Evolutionary conservation across 1,139 yeast species (phyloP).

Genomic region (Arxiozyma heterogenica): DNA sequence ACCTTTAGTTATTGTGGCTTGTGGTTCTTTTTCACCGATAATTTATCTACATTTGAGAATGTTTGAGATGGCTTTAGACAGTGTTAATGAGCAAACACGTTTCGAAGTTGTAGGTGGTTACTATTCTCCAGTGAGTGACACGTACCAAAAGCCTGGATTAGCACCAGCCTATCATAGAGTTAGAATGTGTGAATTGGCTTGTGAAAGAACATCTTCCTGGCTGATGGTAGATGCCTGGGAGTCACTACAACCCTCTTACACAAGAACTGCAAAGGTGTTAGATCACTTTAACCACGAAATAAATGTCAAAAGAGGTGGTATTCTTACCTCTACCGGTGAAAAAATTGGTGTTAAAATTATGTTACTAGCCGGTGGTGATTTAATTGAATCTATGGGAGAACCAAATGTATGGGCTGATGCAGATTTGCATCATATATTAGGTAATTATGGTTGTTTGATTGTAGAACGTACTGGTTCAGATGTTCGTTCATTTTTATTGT

Average conservation of each 20-base stretch:
- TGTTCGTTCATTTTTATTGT: conserved; percentile 79
- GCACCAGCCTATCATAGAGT: conserved; percentile 87
- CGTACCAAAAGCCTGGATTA: conserved; percentile 85
- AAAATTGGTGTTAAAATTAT: conserved; percentile 84
- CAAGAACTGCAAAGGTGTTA: conserved; percentile 88
- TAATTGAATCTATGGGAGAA: conserved; percentile 98
- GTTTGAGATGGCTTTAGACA: conserved; percentile 98
- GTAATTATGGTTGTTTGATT: conserved; percentile 89
- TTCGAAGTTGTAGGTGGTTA: conserved; percentile 96
- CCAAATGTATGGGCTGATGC: conserved; percentile 98
- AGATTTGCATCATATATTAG: conserved; percentile 89
- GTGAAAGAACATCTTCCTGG: conserved; percentile 96
- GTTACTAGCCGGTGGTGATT: conserved; percentile 96
- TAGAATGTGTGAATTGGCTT: conserved; percentile 95
- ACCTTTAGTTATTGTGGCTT: conserved; percentile 91
- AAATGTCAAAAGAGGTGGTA: conserved; percentile 82
- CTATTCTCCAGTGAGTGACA: conserved; percentile 94
- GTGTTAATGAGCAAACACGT: conserved; percentile 84
- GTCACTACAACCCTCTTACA: conserved; percentile 80
- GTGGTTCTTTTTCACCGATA: conserved; percentile 94
- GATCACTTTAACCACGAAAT: conserved; percentile 96
- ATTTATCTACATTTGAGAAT: conserved; percentile 89
- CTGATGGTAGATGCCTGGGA: conserved; percentile 99
- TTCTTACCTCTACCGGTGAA: conserved; percentile 62
- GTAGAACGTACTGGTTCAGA: conserved; percentile 96